A percentile compares a stretch with the other conserved stretches of the same genome.
These are phyloP conservation scores for Saccharomycopsis sp. DNA, from an alignment of 805 yeast genomes.

Conservation along the genomic window DNA sequence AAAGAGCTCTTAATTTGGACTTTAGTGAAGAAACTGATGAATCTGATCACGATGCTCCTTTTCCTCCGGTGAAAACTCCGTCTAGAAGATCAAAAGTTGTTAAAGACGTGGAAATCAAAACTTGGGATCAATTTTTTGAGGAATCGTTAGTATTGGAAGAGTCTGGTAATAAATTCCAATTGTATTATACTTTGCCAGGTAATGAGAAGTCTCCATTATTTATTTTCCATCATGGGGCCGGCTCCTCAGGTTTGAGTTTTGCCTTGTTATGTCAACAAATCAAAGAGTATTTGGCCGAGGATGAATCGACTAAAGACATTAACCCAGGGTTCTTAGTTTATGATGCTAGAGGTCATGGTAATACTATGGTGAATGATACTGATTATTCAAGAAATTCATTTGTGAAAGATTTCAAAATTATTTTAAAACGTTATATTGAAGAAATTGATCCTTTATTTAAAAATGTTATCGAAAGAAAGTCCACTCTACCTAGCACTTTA, in stretches of 20 bases:
- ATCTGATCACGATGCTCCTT: slow-evolving; percentile 12
- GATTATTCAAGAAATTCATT: slow-evolving; percentile 41
- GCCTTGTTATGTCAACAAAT: slow-evolving; percentile 38
- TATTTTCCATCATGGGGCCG: slow-evolving; percentile 90
- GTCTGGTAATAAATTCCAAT: slow-evolving; percentile 33
- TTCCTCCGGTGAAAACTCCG: slow-evolving; percentile 7
- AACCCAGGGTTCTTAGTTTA: slow-evolving; percentile 57
- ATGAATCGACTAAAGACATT: slow-evolving; percentile 23
- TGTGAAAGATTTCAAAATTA: slow-evolving; percentile 43
- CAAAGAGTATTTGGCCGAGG: slow-evolving; percentile 20
- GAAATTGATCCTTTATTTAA: slow-evolving; percentile 14
- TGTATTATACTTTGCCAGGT: slow-evolving; percentile 48
- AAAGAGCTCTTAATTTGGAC: slow-evolving; percentile 9
- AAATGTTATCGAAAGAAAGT: slow-evolving; percentile 7
- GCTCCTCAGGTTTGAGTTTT: slow-evolving; percentile 77
- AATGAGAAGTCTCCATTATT: slow-evolving; percentile 40
- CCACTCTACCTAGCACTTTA: slow-evolving; percentile 3
- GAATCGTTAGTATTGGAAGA: slow-evolving; percentile 20
- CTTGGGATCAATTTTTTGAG: slow-evolving; percentile 29
- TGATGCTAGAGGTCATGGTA: slow-evolving; percentile 86
- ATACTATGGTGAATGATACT: slow-evolving; percentile 24
- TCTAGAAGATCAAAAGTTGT: background rate
- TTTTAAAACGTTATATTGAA: slow-evolving; percentile 33
- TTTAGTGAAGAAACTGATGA: slow-evolving; percentile 8
- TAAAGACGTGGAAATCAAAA: slow-evolving; percentile 3